These are phyloP conservation scores for Calocera viscosa DNA, from an alignment of 768 basidiomycete genomes.

Conservation along the genomic window DNA sequence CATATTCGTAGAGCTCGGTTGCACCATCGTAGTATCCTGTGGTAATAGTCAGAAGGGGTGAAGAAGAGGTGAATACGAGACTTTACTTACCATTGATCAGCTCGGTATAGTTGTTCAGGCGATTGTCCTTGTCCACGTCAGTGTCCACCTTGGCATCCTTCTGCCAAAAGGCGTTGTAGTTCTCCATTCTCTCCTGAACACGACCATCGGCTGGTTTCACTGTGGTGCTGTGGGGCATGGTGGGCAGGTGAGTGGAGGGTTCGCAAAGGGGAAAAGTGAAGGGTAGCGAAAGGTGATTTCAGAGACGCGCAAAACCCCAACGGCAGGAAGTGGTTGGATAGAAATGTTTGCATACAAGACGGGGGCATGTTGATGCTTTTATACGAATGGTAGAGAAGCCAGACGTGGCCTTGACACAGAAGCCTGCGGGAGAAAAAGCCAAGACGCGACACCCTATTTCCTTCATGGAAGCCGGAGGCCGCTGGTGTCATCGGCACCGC, in stretches of 20 bases:
- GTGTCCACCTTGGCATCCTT: constrained; percentile 62
- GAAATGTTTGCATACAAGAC: neutral
- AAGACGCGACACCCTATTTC: neutral
- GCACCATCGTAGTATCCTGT: constrained; percentile 94
- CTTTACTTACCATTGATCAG: constrained; percentile 71
- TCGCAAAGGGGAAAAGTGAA: neutral
- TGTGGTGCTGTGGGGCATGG: constrained; percentile 20
- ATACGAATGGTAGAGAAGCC: neutral
- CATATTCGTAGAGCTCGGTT: constrained; percentile 90
- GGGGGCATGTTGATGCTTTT: neutral
- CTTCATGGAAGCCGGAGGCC: neutral
- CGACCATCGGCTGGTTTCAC: constrained; percentile 41
- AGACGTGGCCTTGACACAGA: neutral
- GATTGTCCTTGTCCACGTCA: constrained; percentile 50
- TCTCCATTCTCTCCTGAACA: constrained; percentile 54
- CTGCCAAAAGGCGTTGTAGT: constrained; percentile 88
- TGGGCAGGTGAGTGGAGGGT: constrained; percentile 1
- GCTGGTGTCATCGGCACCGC: neutral
- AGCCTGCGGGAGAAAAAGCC: neutral
- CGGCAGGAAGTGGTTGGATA: constrained; percentile 21
- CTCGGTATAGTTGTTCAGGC: constrained; percentile 74
- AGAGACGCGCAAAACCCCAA: constrained; percentile 67
- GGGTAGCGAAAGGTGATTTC: constrained; percentile 28
- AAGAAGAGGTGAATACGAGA: neutral
- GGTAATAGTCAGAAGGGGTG: neutral